Conservation (phyloP, 2,329 filamentous ascomycete species). For the Fusarium hostae region DNA sequence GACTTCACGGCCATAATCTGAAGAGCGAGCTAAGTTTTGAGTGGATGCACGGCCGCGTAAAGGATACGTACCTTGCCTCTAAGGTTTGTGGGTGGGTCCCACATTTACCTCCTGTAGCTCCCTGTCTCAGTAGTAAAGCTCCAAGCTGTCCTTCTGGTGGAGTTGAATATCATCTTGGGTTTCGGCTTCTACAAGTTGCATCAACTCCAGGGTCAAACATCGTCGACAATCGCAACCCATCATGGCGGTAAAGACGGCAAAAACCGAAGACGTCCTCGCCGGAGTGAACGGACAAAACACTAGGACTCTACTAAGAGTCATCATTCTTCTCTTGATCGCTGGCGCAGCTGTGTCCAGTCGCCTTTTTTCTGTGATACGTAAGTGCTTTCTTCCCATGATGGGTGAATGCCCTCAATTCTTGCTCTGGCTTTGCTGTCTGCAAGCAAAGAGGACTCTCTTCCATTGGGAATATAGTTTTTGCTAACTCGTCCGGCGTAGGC, state of each 20-base stretch:
- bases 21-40: conserved; percentile 10
- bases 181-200: conserved; percentile 49
- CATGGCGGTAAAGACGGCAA: conserved; percentile 59
- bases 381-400: conserved; percentile 52
- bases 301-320: conserved; percentile 84
- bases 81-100: conserved; percentile 3
- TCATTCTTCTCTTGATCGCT: conserved; percentile 92
- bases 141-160: conserved; percentile 58
- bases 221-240: conserved; percentile 51
- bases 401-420: background rate
- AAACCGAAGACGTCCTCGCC: conserved; percentile 68
- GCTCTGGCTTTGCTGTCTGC: background rate
- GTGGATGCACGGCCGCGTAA: background rate
- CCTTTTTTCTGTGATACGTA: conserved; percentile 98
- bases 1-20: background rate
- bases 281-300: conserved; percentile 85
- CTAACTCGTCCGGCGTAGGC: conserved; percentile 63
- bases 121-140: conserved; percentile 49
- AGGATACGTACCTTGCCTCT: conserved; percentile 40
- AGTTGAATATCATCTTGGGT: conserved; percentile 42
- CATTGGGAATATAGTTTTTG: conserved; percentile 14
- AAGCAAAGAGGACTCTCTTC: background rate
- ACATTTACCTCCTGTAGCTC: conserved; percentile 30
- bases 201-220: conserved; percentile 46
- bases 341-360: conserved; percentile 91